Conservation (phyloP, 805 yeast species). For the Yarrowia bubula region DNA sequence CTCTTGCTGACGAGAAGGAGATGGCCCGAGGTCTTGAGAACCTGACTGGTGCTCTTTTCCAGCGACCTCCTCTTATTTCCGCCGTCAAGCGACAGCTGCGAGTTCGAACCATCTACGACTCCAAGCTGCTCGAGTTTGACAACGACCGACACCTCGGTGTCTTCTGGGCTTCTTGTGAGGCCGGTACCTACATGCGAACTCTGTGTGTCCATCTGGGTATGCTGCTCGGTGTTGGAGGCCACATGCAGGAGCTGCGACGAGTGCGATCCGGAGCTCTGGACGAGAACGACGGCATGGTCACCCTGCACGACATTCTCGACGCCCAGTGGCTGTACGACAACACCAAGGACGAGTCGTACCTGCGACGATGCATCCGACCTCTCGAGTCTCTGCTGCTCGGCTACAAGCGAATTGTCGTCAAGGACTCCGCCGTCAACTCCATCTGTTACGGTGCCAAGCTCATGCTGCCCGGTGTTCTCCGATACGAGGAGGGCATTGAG, state of each 20-base stretch:
- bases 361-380: slow-evolving; percentile 92
- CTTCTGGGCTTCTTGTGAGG: slow-evolving; percentile 99
- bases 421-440: slow-evolving; percentile 94
- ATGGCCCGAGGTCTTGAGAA: slow-evolving; percentile 85
- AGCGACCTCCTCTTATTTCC: slow-evolving; percentile 97
- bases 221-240: slow-evolving; percentile 98
- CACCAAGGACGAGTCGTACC: slow-evolving; percentile 92
- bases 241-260: slow-evolving; percentile 99
- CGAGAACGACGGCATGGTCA: slow-evolving; percentile 88
- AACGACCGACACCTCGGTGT: slow-evolving; percentile 95
- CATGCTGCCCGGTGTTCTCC: slow-evolving; percentile 96
- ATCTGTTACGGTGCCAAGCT: slow-evolving; percentile 98
- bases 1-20: slow-evolving; percentile 84
- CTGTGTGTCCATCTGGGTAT: slow-evolving; percentile 98
- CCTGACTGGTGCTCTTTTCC: slow-evolving; percentile 97
- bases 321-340: slow-evolving; percentile 98
- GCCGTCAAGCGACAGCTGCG: slow-evolving; percentile 99
- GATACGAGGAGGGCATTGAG: slow-evolving; percentile 97
- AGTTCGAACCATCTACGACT: slow-evolving; percentile 96
- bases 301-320: slow-evolving; percentile 95
- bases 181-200: slow-evolving; percentile 99
- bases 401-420: slow-evolving; percentile 94
- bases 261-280: slow-evolving; percentile 95
- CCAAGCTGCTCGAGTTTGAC: slow-evolving; percentile 93
- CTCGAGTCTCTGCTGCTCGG: slow-evolving; percentile 90